Evolutionary conservation across 2,329 filamentous ascomycete species (phyloP), one percentile per base, ranked within the genome.

Genomic region (Diaporthe australafricana): DNA sequence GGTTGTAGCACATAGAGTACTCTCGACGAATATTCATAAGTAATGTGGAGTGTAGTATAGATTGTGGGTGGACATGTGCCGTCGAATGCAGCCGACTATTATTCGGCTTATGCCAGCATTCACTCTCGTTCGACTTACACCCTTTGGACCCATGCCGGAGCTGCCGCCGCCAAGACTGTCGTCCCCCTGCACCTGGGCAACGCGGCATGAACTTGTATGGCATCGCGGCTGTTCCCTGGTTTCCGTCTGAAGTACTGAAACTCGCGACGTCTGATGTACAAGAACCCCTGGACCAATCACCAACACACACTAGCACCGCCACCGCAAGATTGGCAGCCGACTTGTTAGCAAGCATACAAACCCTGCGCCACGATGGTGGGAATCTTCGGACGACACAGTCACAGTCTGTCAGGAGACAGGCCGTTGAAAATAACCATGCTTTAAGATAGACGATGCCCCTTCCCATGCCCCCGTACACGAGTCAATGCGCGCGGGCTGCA

Each of bases 281-380:
- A 30, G 30, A 38, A 65, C 60, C 60, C 60, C 60, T 65, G 60
- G 11, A 35, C 22, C 48, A 38, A 25, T 65, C 45, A 14, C 42
- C 20, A 25, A 14, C 14, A 50, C n/a, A 38, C 60, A 50, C 60
- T 50, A 65, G 45, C 60, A 65, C 2, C 0, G 0, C 25, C 30
- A 30, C 60, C 35, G 12, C 1, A 2, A 30, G 35, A 14, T 7
- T 7, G 1, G 30, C 20, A 25, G 32, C 8, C 25, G n/a, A 38
- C 3, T 14, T 35, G 60, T n/a, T 65, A 65, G 17, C 14, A 20
- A 17, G 42, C n/a, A 11, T 30, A 50, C 20, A 38, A 50, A 38
- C 60, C 57, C 45, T 65, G 60, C 60, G 60, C 60, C 60, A 65
- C 60, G n/a, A 38, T 65, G 42, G 42, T 65, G n/a, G 60, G 60